Conservation (phyloP, 306 rosid genomes). For the Vigna angularis region DNA sequence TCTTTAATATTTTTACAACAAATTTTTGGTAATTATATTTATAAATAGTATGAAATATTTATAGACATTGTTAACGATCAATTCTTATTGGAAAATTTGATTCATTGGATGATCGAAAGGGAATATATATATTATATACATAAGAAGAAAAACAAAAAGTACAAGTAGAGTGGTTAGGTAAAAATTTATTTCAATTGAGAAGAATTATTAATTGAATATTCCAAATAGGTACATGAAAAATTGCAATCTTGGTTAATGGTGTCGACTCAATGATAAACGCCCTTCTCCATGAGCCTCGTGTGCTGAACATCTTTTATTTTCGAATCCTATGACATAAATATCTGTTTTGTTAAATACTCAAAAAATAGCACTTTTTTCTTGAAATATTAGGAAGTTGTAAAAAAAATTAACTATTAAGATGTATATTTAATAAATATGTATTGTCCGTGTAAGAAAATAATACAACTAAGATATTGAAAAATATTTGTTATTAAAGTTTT, state of each 20-base stretch:
- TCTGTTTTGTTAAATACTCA: background rate
- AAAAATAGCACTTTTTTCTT: background rate
- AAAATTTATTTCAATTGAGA: background rate
- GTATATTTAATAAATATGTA: background rate
- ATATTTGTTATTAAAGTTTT: no score
- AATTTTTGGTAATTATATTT: background rate
- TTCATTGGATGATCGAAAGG: no score
- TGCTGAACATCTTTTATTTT: background rate
- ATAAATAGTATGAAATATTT: no score
- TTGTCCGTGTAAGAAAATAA: no score
- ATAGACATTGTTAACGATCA: no score
- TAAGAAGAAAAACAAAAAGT: background rate
- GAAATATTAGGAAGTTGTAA: background rate
- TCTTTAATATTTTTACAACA: background rate
- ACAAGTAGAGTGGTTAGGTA: background rate
- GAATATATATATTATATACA: background rate
- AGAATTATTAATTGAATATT: slow-evolving; percentile 10
- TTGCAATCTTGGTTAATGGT: background rate
- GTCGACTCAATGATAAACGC: background rate
- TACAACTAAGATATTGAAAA: no score
- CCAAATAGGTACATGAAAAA: background rate
- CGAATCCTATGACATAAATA: background rate
- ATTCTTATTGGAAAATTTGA: no score
- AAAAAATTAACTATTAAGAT: background rate
- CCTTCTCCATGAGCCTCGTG: background rate